Percentiles rank a stretch among this genome's conserved stretches.
Conservation (phyloP, 495 filamentous ascomycete species). For the Penicillium bialowiezense region DNA sequence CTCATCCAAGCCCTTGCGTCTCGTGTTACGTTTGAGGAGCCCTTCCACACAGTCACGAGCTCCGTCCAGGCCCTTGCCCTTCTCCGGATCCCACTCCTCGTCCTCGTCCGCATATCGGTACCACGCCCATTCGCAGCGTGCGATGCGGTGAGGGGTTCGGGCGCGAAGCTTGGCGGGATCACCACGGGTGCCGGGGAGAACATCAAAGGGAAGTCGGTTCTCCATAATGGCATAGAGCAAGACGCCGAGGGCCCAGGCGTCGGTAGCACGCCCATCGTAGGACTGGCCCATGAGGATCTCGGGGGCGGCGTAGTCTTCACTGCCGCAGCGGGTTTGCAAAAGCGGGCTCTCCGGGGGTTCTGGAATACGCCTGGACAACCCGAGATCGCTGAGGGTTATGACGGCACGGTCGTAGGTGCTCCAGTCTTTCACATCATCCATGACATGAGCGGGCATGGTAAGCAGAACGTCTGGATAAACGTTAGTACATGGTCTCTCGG, state of each 20-base stretch:
- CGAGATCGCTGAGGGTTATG: conserved; percentile 86
- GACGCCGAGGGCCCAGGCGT: conserved; percentile 94
- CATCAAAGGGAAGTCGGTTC: conserved; percentile 87
- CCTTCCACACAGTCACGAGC: conserved; percentile 79
- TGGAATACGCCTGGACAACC: conserved; percentile 80
- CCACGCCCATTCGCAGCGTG: conserved; percentile 93
- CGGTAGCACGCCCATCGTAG: conserved; percentile 89
- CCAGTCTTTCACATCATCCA: conserved; percentile 58
- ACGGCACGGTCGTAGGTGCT: conserved; percentile 72
- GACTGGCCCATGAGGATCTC: conserved; percentile 93
- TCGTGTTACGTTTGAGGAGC: conserved; percentile 73
- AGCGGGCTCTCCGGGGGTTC: conserved; percentile 66
- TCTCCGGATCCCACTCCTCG: conserved; percentile 62
- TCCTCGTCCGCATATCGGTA: conserved; percentile 73
- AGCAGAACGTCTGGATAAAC: conserved; percentile 84
- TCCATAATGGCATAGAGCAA: conserved; percentile 92
- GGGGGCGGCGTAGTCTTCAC: conserved; percentile 94
- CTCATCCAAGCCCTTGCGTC: conserved; percentile 67
- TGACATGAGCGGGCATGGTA: conserved; percentile 62
- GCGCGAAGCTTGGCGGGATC: conserved; percentile 66
- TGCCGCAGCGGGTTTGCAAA: conserved; percentile 86
- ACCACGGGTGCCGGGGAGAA: conserved; percentile 68
- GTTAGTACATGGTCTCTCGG: no score
- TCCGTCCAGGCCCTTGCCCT: conserved; percentile 63
- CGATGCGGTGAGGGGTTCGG: conserved; percentile 87